These are phyloP conservation scores for Avena insularis DNA, from an alignment of 176 grass and related monocot species.

Conservation along the genomic window DNA sequence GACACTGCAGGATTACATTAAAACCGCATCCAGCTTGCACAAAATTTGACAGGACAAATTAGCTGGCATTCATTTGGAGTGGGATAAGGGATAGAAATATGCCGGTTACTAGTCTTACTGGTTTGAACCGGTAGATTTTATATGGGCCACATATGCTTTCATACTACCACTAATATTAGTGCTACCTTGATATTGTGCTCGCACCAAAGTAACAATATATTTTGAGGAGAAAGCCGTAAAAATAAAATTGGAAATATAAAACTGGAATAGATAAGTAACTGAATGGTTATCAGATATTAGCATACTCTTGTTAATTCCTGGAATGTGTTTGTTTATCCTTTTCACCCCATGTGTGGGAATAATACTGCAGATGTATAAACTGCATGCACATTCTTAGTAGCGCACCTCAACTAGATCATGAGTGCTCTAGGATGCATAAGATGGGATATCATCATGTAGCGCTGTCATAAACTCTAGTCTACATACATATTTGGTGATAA, in stretches of 20 bases:
- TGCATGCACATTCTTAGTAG: not conserved
- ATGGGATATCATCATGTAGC: not conserved
- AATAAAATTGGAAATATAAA: not conserved
- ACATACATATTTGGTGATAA: not conserved
- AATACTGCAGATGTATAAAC: not conserved
- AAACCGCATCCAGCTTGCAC: not conserved
- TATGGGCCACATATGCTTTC: not conserved
- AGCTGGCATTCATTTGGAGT: not conserved
- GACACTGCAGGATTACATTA: not conserved
- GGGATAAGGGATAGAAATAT: not conserved
- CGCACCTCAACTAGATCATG: not conserved
- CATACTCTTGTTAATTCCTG: not conserved
- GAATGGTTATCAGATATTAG: not conserved
- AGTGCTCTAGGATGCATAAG: not conserved
- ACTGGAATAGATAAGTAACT: not conserved
- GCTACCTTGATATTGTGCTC: not conserved
- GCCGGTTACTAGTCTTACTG: not conserved
- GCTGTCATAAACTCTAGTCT: not conserved
- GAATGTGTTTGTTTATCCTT: not conserved
- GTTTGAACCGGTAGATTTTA: not conserved
- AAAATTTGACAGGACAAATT: not conserved
- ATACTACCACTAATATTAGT: not conserved
- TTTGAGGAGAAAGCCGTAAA: not conserved
- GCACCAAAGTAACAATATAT: not conserved
- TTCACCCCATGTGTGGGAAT: not conserved